Evolutionary conservation across 345 rosid genomes (phyloP).

Genomic region (Eucalyptus virginea): DNA sequence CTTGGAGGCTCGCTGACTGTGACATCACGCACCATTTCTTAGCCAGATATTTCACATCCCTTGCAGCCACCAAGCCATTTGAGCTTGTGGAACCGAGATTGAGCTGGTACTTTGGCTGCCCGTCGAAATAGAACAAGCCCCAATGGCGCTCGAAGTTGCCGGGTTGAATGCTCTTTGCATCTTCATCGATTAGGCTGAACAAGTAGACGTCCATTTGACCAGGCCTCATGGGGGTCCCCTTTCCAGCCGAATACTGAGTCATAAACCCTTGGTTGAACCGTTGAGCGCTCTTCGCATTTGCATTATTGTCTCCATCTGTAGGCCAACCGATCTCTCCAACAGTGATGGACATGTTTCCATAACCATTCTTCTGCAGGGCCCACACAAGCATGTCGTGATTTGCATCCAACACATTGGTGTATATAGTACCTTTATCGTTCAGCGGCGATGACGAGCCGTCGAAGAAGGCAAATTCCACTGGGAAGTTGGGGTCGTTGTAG

Average conservation of each 20-base stretch:
- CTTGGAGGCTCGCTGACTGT: slow-evolving; percentile 49
- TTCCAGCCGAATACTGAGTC: slow-evolving; percentile 50
- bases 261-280: slow-evolving; percentile 92
- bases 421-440: slow-evolving; percentile 51
- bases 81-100: slow-evolving; percentile 76
- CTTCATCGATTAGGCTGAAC: slow-evolving; percentile 83
- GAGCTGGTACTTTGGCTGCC: slow-evolving; percentile 51
- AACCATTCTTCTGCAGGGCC: slow-evolving; percentile 87
- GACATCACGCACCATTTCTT: slow-evolving; percentile 85
- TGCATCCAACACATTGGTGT: slow-evolving; percentile 83
- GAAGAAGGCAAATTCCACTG: slow-evolving; percentile 80
- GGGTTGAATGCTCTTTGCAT: slow-evolving; percentile 66
- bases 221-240: slow-evolving; percentile 77
- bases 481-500: slow-evolving; percentile 58
- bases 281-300: slow-evolving; percentile 53
- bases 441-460: slow-evolving; percentile 46
- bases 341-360: slow-evolving; percentile 55
- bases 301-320: slow-evolving; percentile 74
- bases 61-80: slow-evolving; percentile 47
- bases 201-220: slow-evolving; percentile 61
- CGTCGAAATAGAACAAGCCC: slow-evolving; percentile 79
- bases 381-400: slow-evolving; percentile 73
- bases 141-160: slow-evolving; percentile 95
- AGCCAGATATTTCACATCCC: slow-evolving; percentile 34
- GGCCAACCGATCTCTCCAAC: slow-evolving; percentile 97